These are phyloP conservation scores for Euphorbia tirucalli DNA, from an alignment of 345 rosid genomes.

Conservation along the genomic window DNA sequence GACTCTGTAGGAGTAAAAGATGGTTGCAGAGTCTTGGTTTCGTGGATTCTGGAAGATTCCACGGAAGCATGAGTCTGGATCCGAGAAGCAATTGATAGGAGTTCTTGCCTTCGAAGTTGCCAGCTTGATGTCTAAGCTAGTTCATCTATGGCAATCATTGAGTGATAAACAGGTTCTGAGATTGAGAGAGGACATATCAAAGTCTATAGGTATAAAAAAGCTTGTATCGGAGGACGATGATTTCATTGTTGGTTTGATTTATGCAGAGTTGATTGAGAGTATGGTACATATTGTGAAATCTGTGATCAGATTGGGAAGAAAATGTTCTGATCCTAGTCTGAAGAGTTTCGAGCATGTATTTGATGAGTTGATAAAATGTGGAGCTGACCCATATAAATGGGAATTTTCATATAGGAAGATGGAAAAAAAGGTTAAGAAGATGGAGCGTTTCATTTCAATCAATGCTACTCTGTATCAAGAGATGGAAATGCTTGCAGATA, in stretches of 20 bases:
- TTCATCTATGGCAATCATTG: constrained; percentile 86
- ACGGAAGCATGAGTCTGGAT: constrained; percentile 50
- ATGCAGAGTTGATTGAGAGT: constrained; percentile 69
- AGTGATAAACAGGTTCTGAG: constrained; percentile 73
- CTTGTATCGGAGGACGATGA: constrained; percentile 84
- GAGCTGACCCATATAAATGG: constrained; percentile 74
- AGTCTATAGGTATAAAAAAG: constrained; percentile 68
- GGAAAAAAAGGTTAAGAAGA: constrained; percentile 81
- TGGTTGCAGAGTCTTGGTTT: constrained; percentile 93
- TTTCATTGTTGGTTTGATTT: constrained; percentile 51
- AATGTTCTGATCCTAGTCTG: constrained; percentile 66
- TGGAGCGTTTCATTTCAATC: constrained; percentile 69
- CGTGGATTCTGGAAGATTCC: constrained; percentile 70
- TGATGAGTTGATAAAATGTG: constrained; percentile 49
- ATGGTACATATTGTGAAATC: constrained; percentile 58
- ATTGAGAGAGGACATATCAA: constrained; percentile 68
- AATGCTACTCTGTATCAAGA: constrained; percentile 82
- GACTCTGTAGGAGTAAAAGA: constrained; percentile 23
- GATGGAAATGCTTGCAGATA: constrained; percentile 80
- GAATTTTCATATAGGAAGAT: constrained; percentile 67
- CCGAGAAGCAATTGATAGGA: constrained; percentile 61
- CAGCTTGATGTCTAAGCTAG: constrained; percentile 77
- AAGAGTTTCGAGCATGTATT: constrained; percentile 58
- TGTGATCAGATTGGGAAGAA: constrained; percentile 67
- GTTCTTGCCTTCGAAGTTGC: constrained; percentile 90